Conservation (phyloP, 352 stramenopile species). For the Thalassiosira mediterranea region DNA sequence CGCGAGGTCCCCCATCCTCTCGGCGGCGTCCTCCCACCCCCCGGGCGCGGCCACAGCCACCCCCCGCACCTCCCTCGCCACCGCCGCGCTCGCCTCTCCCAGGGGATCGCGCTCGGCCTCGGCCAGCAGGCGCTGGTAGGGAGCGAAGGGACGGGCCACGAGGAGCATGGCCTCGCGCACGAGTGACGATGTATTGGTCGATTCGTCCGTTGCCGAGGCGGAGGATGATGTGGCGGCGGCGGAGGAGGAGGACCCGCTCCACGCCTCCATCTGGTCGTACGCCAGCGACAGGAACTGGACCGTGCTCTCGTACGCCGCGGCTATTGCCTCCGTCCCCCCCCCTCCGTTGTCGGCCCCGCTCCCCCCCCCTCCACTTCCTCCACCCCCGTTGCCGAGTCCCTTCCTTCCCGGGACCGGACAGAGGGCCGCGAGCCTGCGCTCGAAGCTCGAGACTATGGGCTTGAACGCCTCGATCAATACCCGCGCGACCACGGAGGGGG, state of each 20-base stretch:
- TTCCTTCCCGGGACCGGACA: conserved; percentile 31
- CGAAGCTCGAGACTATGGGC: conserved; percentile 70
- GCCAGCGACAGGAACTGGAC: conserved; percentile 77
- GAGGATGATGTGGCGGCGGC: background rate
- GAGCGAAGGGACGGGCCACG: conserved; percentile 70
- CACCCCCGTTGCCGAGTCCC: background rate
- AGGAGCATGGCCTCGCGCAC: conserved; percentile 52
- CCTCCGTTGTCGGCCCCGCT: background rate
- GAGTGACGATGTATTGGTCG: conserved; percentile 40
- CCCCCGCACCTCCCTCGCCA: conserved; percentile 69
- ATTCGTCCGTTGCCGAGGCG: conserved; percentile 7
- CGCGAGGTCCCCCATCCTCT: conserved; percentile 64
- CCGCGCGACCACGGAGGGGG: conserved; percentile 60
- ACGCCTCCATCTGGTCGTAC: conserved; percentile 74
- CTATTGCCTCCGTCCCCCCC: conserved; percentile 68
- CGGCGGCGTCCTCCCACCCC: conserved; percentile 59
- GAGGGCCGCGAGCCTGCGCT: conserved; percentile 62
- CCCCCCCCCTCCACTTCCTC: conserved; percentile 1
- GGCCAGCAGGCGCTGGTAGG: conserved; percentile 61
- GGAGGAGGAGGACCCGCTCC: conserved; percentile 12
- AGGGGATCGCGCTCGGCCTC: conserved; percentile 62
- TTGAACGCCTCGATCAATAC: conserved; percentile 78
- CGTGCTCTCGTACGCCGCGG: conserved; percentile 69
- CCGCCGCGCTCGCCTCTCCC: conserved; percentile 39
- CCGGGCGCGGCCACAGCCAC: too few relatives aligned